Evolutionary conservation across 2,329 filamentous ascomycete genomes (phyloP), one percentile per base, ranked within the genome.

Genomic region (Pyrenophora tritici-repentis): DNA sequence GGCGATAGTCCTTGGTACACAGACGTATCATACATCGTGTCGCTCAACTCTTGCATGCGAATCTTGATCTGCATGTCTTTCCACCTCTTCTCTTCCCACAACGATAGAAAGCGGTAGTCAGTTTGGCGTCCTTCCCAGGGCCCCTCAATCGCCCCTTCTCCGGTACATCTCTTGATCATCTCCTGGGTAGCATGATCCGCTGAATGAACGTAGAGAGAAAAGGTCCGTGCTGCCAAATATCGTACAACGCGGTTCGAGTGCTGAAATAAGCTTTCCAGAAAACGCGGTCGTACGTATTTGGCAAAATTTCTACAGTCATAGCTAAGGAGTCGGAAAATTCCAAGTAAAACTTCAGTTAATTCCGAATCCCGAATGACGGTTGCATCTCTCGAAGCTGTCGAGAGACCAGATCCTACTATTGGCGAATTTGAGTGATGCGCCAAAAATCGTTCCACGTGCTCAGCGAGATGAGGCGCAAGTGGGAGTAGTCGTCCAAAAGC

Each of bases 401-500:
- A 26, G 13, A 51, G 49, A 6, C 8, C 22, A 7, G 52, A 49
- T 26, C 62, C 58, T 66, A 61, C 61, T 7, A 67, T 59, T 22
- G 57, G 43, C 18, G 61, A 65, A 20, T 61, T 51, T 24, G 68
- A 67, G 56, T 56, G 59, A 66, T 68, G 56, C 59, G 71, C 68
- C 14, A 73, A 51, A 45, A 73, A 68, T 31, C 79, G 78, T 73
- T 86, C 83, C 55, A 90, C 82, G 71, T 91, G 90, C 53, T 86
- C 83, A 45, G 87, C 85, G 36, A 97, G 79, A 68, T 93, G 85
- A 42, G 91, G 89, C 59, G 89, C 89, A 78, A 94, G 87, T 14
- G 91, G 90, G 63, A 97, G 73, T 56, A 96, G 81, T 66, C 89
- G 83, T 54, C 89, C 88, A 76, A 96, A 89, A 26, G 89, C 87